Percentiles rank a stretch among this genome's conserved stretches.
Evolutionary conservation across 2,329 filamentous ascomycete species (phyloP).

Genomic region (Didymella sp.): DNA sequence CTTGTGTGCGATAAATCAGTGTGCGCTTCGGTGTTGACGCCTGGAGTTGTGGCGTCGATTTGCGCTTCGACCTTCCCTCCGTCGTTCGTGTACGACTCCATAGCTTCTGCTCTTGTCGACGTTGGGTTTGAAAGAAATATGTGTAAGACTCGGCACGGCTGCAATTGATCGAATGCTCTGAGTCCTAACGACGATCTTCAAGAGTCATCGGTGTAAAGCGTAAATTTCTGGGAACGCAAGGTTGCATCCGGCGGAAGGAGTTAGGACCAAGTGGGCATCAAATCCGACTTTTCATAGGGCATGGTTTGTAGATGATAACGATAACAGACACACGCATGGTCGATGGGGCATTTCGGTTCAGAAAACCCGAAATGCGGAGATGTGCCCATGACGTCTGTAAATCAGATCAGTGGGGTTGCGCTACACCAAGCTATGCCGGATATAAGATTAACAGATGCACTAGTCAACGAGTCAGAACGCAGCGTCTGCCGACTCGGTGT

Average conservation of each 20-base stretch:
- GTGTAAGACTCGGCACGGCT: not conserved
- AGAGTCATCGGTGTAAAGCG: slow-evolving; percentile 10
- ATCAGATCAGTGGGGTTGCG: slow-evolving; percentile 10
- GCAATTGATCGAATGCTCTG: not conserved
- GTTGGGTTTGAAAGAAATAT: not conserved
- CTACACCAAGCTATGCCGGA: slow-evolving; percentile 6
- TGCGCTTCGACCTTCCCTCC: slow-evolving; percentile 21
- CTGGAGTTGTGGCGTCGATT: slow-evolving; percentile 6
- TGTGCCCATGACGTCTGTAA: slow-evolving; percentile 6
- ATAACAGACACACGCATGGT: not conserved
- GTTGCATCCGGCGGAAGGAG: not conserved
- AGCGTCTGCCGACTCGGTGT: not conserved
- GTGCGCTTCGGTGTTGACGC: slow-evolving; percentile 11
- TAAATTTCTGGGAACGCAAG: slow-evolving; percentile 1
- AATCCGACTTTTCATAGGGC: not conserved
- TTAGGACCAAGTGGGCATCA: not conserved
- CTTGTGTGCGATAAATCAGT: slow-evolving; percentile 13
- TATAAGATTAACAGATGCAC: slow-evolving; percentile 13
- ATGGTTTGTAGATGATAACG: not conserved
- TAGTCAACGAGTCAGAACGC: not conserved
- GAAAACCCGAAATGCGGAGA: not conserved
- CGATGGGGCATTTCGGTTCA: not conserved
- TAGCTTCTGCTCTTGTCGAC: not conserved
- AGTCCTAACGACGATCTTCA: not conserved
- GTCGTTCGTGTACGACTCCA: not conserved